Base-by-base conservation (phyloP, 2,329 filamentous ascomycete genomes). In the Aspergillus caelatus region DNA sequence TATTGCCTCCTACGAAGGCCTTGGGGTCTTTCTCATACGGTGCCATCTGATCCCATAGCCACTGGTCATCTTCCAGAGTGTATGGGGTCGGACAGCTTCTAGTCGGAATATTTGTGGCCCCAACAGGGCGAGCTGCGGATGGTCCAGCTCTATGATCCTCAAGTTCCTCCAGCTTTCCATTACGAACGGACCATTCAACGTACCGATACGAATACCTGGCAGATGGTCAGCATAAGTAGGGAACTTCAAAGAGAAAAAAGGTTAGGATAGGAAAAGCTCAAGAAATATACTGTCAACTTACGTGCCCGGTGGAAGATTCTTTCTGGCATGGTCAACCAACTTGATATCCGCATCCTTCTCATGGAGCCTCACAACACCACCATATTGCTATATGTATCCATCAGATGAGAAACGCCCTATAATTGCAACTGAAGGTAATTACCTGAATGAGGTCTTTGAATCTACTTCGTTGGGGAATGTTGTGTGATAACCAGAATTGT, bases 401-500 rank as follows among this genome's bases (percentile, higher is more conserved):
- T 72, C 54, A 66, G 57, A 34, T 7, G 23, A 6, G 6, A 32
- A n/a, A 16, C 14, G 19, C 12, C n/a, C 14, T 3, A 30, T 32
- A 19, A 53, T 14, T 28, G 2, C 12, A 39, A 41, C 11, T 36
- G n/a, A 10, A 45, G 21, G 7, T n/a, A 62, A 57, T 55, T 67
- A 82, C 80, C 70, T 74, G 74, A 62, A 89, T 83, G 55, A 80
- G 72, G n/a, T 82, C 74, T 50, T 83, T 76, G 67, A 84, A 82
- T 58, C 76, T 75, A 28, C 67, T 72, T 60, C 87, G 83, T 46
- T 78, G 73, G 11, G 87, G 87, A 28, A 87, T 76, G 60, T 81
- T 82, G 62, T 82, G 81, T 26, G 85, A 81, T 45, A 90, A 72
- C 82, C 86, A 89, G 75, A 90, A 89, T 53, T 79, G 84, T 62